Evolutionary conservation across 1,139 yeast genomes (phyloP), one percentile per base, ranked within the genome.

Genomic region (Debaryomycetaceae sp.): DNA sequence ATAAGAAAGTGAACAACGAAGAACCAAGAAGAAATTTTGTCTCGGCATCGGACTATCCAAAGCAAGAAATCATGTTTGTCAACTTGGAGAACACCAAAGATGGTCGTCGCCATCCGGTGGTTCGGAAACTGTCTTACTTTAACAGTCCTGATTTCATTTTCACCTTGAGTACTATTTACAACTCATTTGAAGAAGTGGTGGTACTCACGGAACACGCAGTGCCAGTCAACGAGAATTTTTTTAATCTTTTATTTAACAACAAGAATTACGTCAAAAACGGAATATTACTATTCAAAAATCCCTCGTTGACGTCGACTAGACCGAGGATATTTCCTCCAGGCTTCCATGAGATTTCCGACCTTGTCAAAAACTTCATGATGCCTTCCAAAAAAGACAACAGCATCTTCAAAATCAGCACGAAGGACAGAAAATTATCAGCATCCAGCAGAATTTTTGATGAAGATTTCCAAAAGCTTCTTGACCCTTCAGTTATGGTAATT

Each of bases 101-200:
- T 38, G 42, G 39, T 1, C 20, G 51, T 14, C 51, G 52, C 27
- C 55, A 53, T 42, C 57, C 59, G 2, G 36, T 43, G 23, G 40
- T 56, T 11, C 45, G 52, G n/a, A 47, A 50, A 31, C 40, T 49
- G 6, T 37, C 50, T 31, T 34, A 46, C 9, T 50, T 46, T 41
- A 48, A 49, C 34, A 53, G 53, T 37, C 54, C 60, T 6, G 56
- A 56, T 24, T 60, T 65, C 41, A 40, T 56, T 11, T 49, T 56
- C 37, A 45, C 55, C 4, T 46, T 66, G 14, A 57, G 69, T 24
- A 47, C 62, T 1, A 52, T 69, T 2, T 65, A 66, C 55, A 65
- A 64, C 45, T 58, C 71, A 0, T 70, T 69, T 47, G 63, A 60
- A 43, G 70, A 70, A 34, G 56, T 55, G 8, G 49, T 68, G 2